Percentiles rank a stretch among this genome's conserved stretches.
Evolutionary conservation across 1,284 basidiomycete species (phyloP).

Genomic region (Fomitiporia mediterranea): DNA sequence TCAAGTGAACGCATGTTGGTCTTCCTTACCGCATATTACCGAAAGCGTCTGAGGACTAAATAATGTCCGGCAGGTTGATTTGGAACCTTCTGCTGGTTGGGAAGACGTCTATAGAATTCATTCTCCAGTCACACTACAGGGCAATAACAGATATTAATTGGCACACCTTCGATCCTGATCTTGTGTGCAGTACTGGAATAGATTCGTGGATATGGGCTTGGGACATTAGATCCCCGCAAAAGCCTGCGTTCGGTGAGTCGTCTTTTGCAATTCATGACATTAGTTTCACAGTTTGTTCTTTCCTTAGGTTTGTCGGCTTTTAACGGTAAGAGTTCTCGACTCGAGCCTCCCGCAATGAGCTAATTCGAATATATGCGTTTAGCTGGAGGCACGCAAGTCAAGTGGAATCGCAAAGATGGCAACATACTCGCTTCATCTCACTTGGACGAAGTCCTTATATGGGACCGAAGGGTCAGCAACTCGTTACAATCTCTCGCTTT

Average conservation of each 20-base stretch:
- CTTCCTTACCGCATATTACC: neutral
- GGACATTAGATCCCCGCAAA: constrained; percentile 68
- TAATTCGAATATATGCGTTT: constrained; percentile 1
- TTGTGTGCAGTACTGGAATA: constrained; percentile 72
- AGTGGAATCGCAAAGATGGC: constrained; percentile 87
- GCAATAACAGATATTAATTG: constrained; percentile 97
- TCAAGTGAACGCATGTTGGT: constrained; percentile 86
- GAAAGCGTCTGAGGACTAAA: constrained; percentile 3
- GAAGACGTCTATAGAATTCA: constrained; percentile 72
- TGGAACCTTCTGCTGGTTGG: constrained; percentile 85
- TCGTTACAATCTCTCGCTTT: constrained; percentile 9
- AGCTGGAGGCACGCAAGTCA: constrained; percentile 91
- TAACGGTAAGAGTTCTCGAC: constrained; percentile 62
- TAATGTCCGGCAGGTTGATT: constrained; percentile 54
- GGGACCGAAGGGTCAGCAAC: constrained; percentile 82
- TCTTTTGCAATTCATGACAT: neutral
- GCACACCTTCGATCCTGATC: constrained; percentile 80
- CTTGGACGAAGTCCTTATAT: constrained; percentile 75
- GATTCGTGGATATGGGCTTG: constrained; percentile 86
- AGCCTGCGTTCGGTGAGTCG: constrained; percentile 59
- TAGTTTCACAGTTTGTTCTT: neutral
- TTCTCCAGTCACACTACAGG: constrained; percentile 82
- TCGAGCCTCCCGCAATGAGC: neutral
- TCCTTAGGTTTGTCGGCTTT: constrained; percentile 63
- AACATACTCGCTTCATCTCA: constrained; percentile 88